Evolutionary conservation across 257 asterid genomes (phyloP), one percentile per base, ranked within the genome.

Genomic region (Scutellaria minor): DNA sequence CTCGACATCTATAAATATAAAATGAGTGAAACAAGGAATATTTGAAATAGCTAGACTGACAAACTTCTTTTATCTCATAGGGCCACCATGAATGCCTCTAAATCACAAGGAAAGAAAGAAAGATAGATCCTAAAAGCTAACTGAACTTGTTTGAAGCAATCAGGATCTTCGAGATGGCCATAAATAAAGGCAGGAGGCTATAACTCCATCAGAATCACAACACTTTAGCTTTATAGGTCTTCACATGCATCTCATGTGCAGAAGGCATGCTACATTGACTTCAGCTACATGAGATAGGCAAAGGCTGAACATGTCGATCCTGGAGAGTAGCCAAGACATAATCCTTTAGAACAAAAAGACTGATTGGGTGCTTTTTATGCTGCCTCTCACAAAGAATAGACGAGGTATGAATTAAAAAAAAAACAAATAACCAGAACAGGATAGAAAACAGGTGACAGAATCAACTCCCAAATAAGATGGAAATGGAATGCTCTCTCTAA

Each of bases 301-400:
- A 82, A 75, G 85, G 83, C 83, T 77, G 83, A 81, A 85, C 83
- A 82, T 84, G 87, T 81, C 88, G 87, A 84, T 87, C 93, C 92
- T 84, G 89, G 96, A 86, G 82, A 82, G 80, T 64, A 82, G 71
- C 74, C 65, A 84, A 81, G 67, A 78, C 64, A 74, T 70, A 63
- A 82, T 60, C 85, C 80, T 85, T 85, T 75, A 82, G 85, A 80
- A 83, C 1, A 24, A 75, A 68, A 64, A 4, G 71, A 50, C 64
- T 47, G 74, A 50, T 56, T 54, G 71, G 39, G 71, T 14, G 31
- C 53, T 24, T 81, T 66, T 60, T 52, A 56, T 69, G 80, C 83
- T 76, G 64, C 74, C 63, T 39, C 73, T 74, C 73, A 24, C 42
- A 64, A 72, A 66, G 44, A 76, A 59, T 50, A 64, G 57, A 56